Evolutionary conservation across 805 yeast species (phyloP), one percentile per base, ranked within the genome.

Genomic region (Cyberlindnera misumaiensis): DNA sequence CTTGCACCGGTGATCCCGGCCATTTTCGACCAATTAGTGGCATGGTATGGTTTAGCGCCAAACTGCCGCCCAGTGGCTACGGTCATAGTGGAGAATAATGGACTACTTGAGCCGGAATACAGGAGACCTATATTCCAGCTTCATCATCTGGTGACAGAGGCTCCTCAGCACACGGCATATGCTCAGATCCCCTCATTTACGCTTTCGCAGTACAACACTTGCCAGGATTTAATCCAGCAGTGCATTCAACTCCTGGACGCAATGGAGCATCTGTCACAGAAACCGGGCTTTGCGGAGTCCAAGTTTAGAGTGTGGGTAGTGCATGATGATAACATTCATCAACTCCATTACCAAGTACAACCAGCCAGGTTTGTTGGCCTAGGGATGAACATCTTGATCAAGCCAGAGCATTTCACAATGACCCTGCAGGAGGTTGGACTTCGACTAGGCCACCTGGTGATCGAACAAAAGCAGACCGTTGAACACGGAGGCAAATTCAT

Each of bases 31-130:
- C 51, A 63, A 41, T 54, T 81, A 9, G 56, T 53, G 1, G 62
- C 64, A 25, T 74, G 82, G 79, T 80, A 77, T 54, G 83, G 83
- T 0, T 36, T 73, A 16, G 51, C 58, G 2, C 67, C 68, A 1
- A 53, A 51, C 4, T 61, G 70, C 5, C 43, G 44, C 6, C 64
- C 71, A 1, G 55, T 70, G 1, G 43, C 47, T n/a, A 64, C 78
- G 3, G 50, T 45, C 13, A 45, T 65, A 9, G 48, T 68, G 16
- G 34, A 42, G 11, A 61, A 59, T 28, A 55, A 52, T 28, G 41
- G 61, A 33, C 9, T 31, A 3, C 40, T 63, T 43, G 41, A 58
- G 27, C 60, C 65, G 17, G 68, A 62, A 20, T 59, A 50, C 35
- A 56, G 61, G 11, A 62, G 52, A 38, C 66, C 68, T 5, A 55